Conservation (phyloP, 495 filamentous ascomycete species). For the Lasiosphaeria miniovina region DNA sequence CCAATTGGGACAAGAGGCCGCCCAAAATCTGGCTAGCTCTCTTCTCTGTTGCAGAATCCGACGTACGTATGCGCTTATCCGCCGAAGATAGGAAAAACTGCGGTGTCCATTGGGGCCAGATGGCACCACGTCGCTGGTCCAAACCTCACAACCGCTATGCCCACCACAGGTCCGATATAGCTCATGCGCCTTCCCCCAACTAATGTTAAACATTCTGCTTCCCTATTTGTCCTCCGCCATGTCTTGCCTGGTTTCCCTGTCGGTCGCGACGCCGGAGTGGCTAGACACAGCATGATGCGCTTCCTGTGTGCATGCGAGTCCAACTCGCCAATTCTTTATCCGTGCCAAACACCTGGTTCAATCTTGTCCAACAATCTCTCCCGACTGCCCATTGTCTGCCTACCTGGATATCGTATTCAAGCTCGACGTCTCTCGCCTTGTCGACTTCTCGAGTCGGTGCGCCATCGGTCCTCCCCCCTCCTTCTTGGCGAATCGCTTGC, state of each 20-base stretch:
- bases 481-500: constrained; percentile 29
- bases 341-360: constrained; percentile 19
- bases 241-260: constrained; percentile 12
- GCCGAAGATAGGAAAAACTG: constrained; percentile 25
- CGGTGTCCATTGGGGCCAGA: constrained; percentile 42
- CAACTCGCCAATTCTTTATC: constrained; percentile 17
- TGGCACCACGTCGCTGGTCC: constrained; percentile 48
- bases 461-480: constrained; percentile 29
- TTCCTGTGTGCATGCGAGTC: constrained; percentile 18
- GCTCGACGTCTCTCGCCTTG: constrained; percentile 28
- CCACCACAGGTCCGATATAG: constrained; percentile 21
- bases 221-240: constrained; percentile 21
- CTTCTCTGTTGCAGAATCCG: constrained; percentile 27
- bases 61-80: constrained; percentile 32
- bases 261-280: constrained; percentile 15
- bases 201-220: constrained; percentile 18
- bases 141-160: constrained; percentile 25
- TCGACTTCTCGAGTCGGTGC: constrained; percentile 22
- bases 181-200: constrained; percentile 21
- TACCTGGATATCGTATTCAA: constrained; percentile 14
- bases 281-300: constrained; percentile 14
- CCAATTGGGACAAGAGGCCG: constrained; percentile 15
- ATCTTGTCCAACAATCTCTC: constrained; percentile 14
- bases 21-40: constrained; percentile 27
- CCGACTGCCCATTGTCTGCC: not conserved